Evolutionary conservation across 2,329 filamentous ascomycete species (phyloP).

Genomic region (Colletotrichum simmondsii): DNA sequence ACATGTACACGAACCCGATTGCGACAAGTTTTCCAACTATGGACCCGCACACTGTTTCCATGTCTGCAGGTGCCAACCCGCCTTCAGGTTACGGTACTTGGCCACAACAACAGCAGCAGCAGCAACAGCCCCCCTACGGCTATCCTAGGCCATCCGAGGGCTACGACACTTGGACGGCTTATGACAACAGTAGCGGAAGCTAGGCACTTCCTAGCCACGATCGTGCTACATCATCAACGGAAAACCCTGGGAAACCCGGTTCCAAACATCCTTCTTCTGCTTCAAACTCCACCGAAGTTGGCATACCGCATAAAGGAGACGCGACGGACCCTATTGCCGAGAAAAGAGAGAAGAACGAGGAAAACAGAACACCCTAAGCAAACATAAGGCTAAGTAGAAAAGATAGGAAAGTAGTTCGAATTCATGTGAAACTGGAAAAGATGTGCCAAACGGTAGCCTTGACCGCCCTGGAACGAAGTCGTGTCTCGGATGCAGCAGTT

Average conservation of each 20-base stretch:
- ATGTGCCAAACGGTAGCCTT: background rate
- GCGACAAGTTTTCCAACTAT: slow-evolving; percentile 49
- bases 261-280: background rate
- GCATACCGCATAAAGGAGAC: background rate
- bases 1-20: slow-evolving; percentile 55
- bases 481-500: background rate
- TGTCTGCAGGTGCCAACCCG: slow-evolving; percentile 52
- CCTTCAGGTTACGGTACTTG: slow-evolving; percentile 53
- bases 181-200: slow-evolving; percentile 39
- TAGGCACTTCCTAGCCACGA: background rate
- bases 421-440: background rate
- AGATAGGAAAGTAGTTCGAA: background rate
- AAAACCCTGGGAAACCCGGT: background rate
- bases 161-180: slow-evolving; percentile 50
- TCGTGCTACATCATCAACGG: background rate
- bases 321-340: background rate
- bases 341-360: background rate
- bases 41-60: slow-evolving; percentile 47
- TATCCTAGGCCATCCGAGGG: slow-evolving; percentile 51
- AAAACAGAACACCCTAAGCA: background rate
- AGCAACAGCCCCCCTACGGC: slow-evolving; percentile 51
- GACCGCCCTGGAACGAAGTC: background rate
- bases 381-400: background rate
- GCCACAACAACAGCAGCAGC: slow-evolving; percentile 38
- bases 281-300: background rate